Evolutionary conservation across 1,284 basidiomycete genomes (phyloP), one percentile per base, ranked within the genome.

Genomic region (Ustilago lituana): DNA sequence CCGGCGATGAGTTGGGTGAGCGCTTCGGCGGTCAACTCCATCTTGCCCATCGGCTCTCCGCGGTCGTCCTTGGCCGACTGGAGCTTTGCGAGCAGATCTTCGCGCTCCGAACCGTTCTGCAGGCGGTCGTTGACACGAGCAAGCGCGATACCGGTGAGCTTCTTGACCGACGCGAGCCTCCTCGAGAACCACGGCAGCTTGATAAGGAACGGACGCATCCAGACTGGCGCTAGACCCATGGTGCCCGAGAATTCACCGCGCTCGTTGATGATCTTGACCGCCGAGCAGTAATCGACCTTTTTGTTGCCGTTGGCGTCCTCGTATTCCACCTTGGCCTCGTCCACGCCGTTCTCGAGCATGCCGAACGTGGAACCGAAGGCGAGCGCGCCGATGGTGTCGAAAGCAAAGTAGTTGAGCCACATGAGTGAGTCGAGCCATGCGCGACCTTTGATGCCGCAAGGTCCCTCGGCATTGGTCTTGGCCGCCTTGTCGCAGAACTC

Each of bases 161-260:
- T 87, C 81, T 88, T 84, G 29, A 92, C 91, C 20, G 90, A 89
- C 65, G 86, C 84, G 39, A 86, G 84, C 20, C 93, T 90, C 54
- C 86, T 85, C 27, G 85, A 84, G 84, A 89, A 94, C 91, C 92
- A 93, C n/a, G 74, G 73, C 35, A 74, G 57, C 41, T 66, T 74
- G 48, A 74, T 20, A 43, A 69, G 46, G 38, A 67, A 73, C 11
- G 70, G 73, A 3, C 77, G 67, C 20, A 76, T 54, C 84, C 86
- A 88, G 0, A 87, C 85, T 0, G 92, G 91, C 17, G 94, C 85
- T 11, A 88, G 87, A 33, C 93, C 93, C 85, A 94, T 88, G 0
- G 91, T 89, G 41, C 91, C 91, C 3, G 90, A 90, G 82, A 87
- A 94, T 80, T 94, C 92, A 53, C 93, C 93, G 20, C 93, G 90